Evolutionary conservation across 1,139 yeast species (phyloP).

Genomic region (Diutina pseudorugosa): DNA sequence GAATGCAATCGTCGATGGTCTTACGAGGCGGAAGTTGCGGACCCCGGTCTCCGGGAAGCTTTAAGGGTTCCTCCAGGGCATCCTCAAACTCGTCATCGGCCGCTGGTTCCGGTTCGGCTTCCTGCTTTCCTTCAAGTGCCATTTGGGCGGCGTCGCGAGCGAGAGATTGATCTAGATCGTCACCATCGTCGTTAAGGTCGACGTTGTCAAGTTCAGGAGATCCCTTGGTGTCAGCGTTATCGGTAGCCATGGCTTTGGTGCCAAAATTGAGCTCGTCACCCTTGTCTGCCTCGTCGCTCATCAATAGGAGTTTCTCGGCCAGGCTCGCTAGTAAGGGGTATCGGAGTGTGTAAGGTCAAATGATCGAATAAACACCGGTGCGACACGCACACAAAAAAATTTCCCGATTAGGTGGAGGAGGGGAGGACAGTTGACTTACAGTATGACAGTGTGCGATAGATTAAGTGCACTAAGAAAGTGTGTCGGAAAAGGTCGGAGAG

Average conservation of each 20-base stretch:
- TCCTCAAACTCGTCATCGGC: not conserved
- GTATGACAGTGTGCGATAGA: too few species aligned
- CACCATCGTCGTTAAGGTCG: not conserved
- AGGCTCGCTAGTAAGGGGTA: too few species aligned
- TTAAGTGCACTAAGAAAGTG: too few species aligned
- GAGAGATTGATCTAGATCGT: not conserved
- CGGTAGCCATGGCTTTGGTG: not conserved
- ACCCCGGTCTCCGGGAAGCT: not conserved
- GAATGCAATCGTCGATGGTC: constrained; percentile 18
- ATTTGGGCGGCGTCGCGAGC: constrained; percentile 1
- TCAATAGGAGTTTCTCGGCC: too few species aligned
- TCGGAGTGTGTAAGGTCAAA: too few species aligned
- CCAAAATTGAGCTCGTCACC: not conserved
- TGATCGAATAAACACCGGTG: too few species aligned
- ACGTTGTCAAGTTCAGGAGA: not conserved
- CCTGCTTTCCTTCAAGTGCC: not conserved
- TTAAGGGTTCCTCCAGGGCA: not conserved
- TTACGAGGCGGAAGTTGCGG: constrained; percentile 14
- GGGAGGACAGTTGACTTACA: too few species aligned
- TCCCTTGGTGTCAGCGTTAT: not conserved
- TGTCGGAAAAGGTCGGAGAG: too few species aligned
- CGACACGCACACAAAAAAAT: too few species aligned
- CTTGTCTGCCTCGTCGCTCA: not conserved
- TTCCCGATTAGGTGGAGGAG: too few species aligned
- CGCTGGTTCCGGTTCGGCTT: not conserved